phyloP scores from a whole-genome alignment of 192 early-diverging fungal species.

The Coemansia sp. region DNA sequence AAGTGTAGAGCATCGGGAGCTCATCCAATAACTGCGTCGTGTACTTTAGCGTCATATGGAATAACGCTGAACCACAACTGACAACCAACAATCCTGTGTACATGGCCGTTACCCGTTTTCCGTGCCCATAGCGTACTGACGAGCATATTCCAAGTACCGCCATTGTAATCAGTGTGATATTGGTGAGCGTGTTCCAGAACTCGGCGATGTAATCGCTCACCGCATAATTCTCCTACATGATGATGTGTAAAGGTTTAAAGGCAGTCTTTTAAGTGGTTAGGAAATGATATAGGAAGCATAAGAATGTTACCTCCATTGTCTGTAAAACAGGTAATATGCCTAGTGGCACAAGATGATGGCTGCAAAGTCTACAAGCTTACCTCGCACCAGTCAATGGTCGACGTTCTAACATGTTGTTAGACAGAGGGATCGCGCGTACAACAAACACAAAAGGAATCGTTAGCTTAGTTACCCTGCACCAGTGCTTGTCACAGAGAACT shows the following conservation, averaged over 20 bases:
- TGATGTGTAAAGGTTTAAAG: background rate
- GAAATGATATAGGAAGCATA: background rate
- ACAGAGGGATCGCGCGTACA: background rate
- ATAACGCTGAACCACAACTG: slow-evolving; percentile 63
- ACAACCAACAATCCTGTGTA: slow-evolving; percentile 58
- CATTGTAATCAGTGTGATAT: slow-evolving; percentile 32
- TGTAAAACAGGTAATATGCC: too few species aligned
- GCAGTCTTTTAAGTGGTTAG: background rate
- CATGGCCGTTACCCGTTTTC: slow-evolving; percentile 51
- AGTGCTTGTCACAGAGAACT: background rate
- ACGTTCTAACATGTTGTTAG: slow-evolving; percentile 41
- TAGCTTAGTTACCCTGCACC: background rate
- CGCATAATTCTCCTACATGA: slow-evolving; percentile 64
- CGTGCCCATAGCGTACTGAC: slow-evolving; percentile 44
- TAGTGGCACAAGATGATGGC: too few species aligned
- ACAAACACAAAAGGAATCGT: background rate
- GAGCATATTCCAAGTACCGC: slow-evolving; percentile 59
- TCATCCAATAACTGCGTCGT: slow-evolving; percentile 73
- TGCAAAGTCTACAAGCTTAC: slow-evolving; percentile 31
- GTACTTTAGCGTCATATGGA: slow-evolving; percentile 72
- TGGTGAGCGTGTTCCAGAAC: slow-evolving; percentile 69
- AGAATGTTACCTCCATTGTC: background rate
- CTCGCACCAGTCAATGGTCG: slow-evolving; percentile 77
- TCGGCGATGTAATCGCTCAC: slow-evolving; percentile 67
- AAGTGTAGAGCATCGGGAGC: slow-evolving; percentile 66